These are phyloP conservation scores for Xylariaceae sp. DNA, from an alignment of 2,329 filamentous ascomycete species.

Conservation along the genomic window DNA sequence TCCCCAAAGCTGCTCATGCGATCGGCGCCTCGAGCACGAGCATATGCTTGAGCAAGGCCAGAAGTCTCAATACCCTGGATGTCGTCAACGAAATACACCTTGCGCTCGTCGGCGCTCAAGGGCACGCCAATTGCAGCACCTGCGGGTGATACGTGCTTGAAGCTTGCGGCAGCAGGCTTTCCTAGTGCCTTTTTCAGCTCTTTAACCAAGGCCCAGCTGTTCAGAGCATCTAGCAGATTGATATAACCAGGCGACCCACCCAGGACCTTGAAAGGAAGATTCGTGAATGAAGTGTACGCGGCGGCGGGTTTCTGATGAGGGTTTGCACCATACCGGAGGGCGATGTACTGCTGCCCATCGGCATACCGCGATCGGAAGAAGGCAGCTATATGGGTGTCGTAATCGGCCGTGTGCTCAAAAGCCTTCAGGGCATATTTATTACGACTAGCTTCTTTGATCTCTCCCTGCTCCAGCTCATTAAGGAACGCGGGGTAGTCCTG, in stretches of 20 bases:
- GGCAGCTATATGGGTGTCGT: slow-evolving; percentile 90
- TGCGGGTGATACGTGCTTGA: slow-evolving; percentile 98
- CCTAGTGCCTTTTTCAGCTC: slow-evolving; percentile 90
- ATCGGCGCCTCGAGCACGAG: slow-evolving; percentile 92
- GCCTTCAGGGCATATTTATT: slow-evolving; percentile 95
- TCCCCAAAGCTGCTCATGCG: slow-evolving; percentile 99
- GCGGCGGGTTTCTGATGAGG: slow-evolving; percentile 97
- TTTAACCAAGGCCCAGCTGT: slow-evolving; percentile 96
- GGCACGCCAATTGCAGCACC: slow-evolving; percentile 93
- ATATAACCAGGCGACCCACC: slow-evolving; percentile 92
- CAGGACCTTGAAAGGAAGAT: slow-evolving; percentile 94
- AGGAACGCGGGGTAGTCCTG: slow-evolving; percentile 94
- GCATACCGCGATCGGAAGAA: slow-evolving; percentile 99
- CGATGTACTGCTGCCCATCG: slow-evolving; percentile 80
- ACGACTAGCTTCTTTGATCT: slow-evolving; percentile 83
- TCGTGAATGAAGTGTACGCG: slow-evolving; percentile 74
- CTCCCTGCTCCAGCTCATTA: slow-evolving; percentile 84
- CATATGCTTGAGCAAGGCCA: slow-evolving; percentile 89
- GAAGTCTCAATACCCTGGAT: slow-evolving; percentile 89
- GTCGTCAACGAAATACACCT: slow-evolving; percentile 98
- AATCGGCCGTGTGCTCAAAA: slow-evolving; percentile 97
- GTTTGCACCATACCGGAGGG: slow-evolving; percentile 94
- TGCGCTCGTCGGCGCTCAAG: slow-evolving; percentile 84
- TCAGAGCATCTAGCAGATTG: slow-evolving; percentile 94
- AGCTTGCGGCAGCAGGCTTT: slow-evolving; percentile 90